Percentiles rank a stretch among this genome's conserved stretches.
Conservation (phyloP, 1,284 basidiomycete species). For the Ceratobasidium sp. region DNA sequence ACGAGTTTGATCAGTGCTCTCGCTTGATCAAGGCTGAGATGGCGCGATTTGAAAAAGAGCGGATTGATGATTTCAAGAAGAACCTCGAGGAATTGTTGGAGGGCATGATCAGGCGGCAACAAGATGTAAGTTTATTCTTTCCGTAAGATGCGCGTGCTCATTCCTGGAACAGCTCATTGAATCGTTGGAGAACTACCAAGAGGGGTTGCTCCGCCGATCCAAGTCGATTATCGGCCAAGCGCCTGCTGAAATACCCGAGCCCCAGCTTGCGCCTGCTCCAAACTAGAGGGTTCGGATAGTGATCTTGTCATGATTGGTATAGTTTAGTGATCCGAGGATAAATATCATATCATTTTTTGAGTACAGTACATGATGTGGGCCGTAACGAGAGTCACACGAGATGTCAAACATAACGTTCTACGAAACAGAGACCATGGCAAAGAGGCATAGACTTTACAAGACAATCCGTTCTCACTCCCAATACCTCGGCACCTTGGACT, state of each 20-base stretch:
- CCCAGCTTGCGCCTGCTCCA: constrained; percentile 1
- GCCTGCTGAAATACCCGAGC: constrained; percentile 12
- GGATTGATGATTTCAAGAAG: constrained; percentile 89
- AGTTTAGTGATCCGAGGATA: constrained; percentile 22
- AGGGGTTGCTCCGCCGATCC: constrained; percentile 65
- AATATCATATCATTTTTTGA: constrained; percentile 47
- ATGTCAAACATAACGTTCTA: background rate
- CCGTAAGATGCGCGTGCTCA: background rate
- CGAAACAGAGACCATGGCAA: constrained; percentile 6
- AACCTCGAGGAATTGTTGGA: constrained; percentile 82
- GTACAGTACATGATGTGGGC: constrained; percentile 35
- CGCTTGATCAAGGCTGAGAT: constrained; percentile 92
- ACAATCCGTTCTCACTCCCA: constrained; percentile 69
- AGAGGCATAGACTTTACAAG: background rate
- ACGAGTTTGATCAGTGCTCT: constrained; percentile 90
- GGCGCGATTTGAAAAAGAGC: constrained; percentile 92
- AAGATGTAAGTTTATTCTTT: constrained; percentile 69
- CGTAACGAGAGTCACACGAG: background rate
- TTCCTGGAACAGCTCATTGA: constrained; percentile 66
- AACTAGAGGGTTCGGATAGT: background rate
- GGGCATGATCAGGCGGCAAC: constrained; percentile 85
- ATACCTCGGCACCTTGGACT: constrained; percentile 75
- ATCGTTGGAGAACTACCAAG: constrained; percentile 82
- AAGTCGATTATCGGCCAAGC: constrained; percentile 43
- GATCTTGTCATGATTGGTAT: background rate